Evolutionary conservation across 1,139 yeast genomes (phyloP).

Genomic region (Suhomyces chickasaworum): DNA sequence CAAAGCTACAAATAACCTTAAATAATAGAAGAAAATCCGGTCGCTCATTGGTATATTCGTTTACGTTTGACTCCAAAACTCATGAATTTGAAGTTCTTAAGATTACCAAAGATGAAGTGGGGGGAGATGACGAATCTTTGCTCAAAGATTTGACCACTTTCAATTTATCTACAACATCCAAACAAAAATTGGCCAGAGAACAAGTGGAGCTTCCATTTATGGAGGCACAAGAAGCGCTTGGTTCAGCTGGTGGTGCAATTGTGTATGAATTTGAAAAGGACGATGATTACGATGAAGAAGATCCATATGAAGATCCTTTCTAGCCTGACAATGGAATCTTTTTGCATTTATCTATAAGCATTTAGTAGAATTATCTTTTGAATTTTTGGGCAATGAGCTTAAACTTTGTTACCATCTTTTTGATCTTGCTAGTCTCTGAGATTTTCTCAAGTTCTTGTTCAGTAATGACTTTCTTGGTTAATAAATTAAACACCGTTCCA

Average conservation of each 20-base stretch:
- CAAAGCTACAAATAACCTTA: conserved; percentile 50
- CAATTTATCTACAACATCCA: conserved; percentile 72
- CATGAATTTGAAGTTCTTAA: conserved; percentile 54
- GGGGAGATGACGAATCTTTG: conserved; percentile 41
- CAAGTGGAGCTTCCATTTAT: conserved; percentile 86
- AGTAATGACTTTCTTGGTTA: conserved; percentile 74
- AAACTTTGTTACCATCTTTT: conserved; percentile 21
- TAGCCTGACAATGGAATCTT: too few relatives aligned
- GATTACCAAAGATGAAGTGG: conserved; percentile 21
- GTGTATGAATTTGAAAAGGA: conserved; percentile 86
- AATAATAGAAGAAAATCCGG: conserved; percentile 84
- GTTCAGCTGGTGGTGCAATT: conserved; percentile 81
- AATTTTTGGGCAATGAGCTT: conserved; percentile 16
- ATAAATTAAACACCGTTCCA: conserved; percentile 80
- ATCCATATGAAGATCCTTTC: conserved; percentile 95
- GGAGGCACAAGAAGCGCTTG: conserved; percentile 79
- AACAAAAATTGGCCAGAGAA: conserved; percentile 76
- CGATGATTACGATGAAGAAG: conserved; percentile 95
- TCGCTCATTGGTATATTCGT: conserved; percentile 62
- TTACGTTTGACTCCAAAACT: conserved; percentile 48
- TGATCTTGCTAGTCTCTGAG: conserved; percentile 27
- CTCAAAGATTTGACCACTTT: conserved; percentile 82
- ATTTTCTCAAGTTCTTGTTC: conserved; percentile 68
- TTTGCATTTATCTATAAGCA: not conserved
- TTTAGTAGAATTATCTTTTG: conserved; percentile 1